phyloP scores from a whole-genome alignment of 78 protist species.

The Dictyostelium intermedium region DNA sequence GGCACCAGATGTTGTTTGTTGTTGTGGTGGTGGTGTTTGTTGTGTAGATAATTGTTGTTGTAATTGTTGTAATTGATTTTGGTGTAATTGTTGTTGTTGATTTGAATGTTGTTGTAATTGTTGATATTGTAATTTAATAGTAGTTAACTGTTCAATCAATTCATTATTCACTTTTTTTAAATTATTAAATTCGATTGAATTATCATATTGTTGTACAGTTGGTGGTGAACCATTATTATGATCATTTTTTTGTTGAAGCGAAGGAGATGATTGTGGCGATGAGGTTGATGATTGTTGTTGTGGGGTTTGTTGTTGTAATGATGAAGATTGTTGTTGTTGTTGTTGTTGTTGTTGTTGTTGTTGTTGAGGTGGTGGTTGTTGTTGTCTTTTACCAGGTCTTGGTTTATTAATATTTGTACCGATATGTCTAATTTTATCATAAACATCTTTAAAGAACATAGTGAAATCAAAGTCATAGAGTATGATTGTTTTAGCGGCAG shows the following conservation, averaged over 20 bases:
- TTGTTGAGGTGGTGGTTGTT: background rate
- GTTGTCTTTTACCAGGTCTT: conserved; percentile 58
- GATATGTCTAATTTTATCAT: conserved; percentile 57
- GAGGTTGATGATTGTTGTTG: background rate
- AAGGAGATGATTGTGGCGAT: background rate
- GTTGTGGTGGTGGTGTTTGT: background rate
- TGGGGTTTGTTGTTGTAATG: background rate
- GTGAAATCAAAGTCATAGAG: conserved; percentile 73
- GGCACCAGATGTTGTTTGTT: background rate
- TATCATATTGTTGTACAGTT: background rate
- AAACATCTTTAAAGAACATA: conserved; percentile 65
- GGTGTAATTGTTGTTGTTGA: background rate
- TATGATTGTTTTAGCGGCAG: background rate
- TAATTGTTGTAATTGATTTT: background rate
- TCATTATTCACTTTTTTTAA: background rate
- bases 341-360: background rate
- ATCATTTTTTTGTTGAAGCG: background rate
- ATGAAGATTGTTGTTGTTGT: background rate
- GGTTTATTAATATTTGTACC: conserved; percentile 49
- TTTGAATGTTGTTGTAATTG: background rate
- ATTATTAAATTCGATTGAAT: background rate
- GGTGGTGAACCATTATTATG: background rate
- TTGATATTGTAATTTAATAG: background rate
- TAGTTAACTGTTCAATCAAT: background rate
- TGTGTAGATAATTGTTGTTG: background rate